A percentile compares a stretch with the other conserved stretches of the same genome.
Conservation (phyloP, 352 stramenopile species). For the Globisporangium camurandrum region DNA sequence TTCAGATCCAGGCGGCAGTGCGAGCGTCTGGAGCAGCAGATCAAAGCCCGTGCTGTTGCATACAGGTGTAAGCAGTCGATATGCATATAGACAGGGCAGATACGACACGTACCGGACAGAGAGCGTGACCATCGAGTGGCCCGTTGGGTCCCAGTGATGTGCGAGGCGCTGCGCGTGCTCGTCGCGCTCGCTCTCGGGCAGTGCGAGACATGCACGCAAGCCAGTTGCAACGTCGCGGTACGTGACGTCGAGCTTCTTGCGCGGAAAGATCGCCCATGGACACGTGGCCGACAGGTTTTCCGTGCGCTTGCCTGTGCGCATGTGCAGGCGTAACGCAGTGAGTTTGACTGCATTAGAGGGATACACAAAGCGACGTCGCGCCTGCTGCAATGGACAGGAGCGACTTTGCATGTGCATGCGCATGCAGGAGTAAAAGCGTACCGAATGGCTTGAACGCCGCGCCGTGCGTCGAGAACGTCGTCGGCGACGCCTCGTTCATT, state of each 20-base stretch:
- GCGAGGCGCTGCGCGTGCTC: constrained; percentile 44
- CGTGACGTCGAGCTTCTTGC: constrained; percentile 78
- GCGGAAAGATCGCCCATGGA: constrained; percentile 73
- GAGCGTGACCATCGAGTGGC: constrained; percentile 57
- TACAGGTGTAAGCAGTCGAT: neutral
- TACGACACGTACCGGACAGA: constrained; percentile 49
- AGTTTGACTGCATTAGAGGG: neutral
- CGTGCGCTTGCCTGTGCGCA: constrained; percentile 22
- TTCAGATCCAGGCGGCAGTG: constrained; percentile 55
- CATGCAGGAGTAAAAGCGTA: constrained; percentile 6
- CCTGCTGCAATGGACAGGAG: too few relatives aligned
- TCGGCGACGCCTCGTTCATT: too few relatives aligned
- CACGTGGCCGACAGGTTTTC: constrained; percentile 48
- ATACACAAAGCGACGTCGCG: too few relatives aligned
- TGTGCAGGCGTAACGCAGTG: too few relatives aligned
- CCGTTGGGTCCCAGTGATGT: constrained; percentile 44
- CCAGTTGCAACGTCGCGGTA: constrained; percentile 59
- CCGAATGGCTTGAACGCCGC: constrained; percentile 34
- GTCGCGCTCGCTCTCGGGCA: constrained; percentile 46
- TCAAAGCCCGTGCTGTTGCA: constrained; percentile 67
- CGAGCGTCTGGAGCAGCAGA: constrained; percentile 65
- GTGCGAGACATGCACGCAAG: constrained; percentile 43
- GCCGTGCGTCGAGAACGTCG: neutral
- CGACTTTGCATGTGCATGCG: neutral
- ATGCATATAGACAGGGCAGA: neutral